Evolutionary conservation across 139 green algal species (phyloP), one percentile per base, ranked within the genome.

Genomic region (Coelastrella sp.): DNA sequence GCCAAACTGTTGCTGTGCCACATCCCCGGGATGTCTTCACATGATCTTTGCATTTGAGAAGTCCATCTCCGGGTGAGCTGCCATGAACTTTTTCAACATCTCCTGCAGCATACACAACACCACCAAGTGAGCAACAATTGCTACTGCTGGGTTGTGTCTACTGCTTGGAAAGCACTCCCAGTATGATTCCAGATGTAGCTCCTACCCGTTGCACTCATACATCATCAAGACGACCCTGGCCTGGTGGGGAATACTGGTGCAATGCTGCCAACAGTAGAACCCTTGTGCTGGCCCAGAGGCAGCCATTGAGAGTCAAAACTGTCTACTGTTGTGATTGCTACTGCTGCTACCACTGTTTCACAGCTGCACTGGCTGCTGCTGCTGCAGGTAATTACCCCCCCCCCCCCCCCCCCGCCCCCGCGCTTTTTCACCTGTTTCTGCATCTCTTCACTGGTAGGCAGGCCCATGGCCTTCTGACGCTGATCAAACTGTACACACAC

Each of bases 51-150:
- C 96, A 32, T 98, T 96, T 47, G 79, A 91, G 58, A 99, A 99
- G 92, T 99, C 97, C 97, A 99, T 99, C 90, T 99, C 97, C 0
- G 97, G 98, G 90, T 99, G 97, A 22, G 93, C 90, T 59, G 92
- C 94, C 97, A 99, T 99, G 94, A 99, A 99, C 89, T 98, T 97
- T 91, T 99, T 97, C 5, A 99, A 89, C 93, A 98, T 98, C 3
- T 99, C 96, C 87, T 87, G 81, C 7, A 47, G 71, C n/a, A 16
- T 77, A 23, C 14, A 77, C 13, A 77, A 77, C 71, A 23, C 14
- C 71, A 77, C 6, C 78, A 85, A 23, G 10, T 19, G 61, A 13
- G 11, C 10, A 10, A 71, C 61, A 71, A 19, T 71, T 10, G 11
- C 10, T 10, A 10, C 8, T 71, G 61, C 61, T 71, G 61, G 61